A percentile compares a stretch with the other conserved stretches of the same genome.
Conservation (phyloP, 352 stramenopile species). For the Peronospora tabacina region DNA sequence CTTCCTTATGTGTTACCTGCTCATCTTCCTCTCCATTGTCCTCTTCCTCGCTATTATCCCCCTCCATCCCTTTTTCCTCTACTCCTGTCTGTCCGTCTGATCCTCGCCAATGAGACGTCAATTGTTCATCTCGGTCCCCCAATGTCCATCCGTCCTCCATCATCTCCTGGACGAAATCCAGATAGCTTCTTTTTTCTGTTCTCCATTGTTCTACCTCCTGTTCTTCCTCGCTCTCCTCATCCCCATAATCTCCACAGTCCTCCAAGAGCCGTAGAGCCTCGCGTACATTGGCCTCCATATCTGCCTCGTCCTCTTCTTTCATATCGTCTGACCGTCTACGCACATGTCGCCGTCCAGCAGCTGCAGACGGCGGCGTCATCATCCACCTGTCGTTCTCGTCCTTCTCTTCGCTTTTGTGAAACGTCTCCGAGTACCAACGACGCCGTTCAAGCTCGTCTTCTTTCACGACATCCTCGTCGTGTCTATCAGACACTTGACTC, state of each 20-base stretch:
- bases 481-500: not conserved
- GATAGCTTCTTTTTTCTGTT: constrained; percentile 15
- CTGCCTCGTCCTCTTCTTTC: constrained; percentile 25
- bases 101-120: constrained; percentile 6
- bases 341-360: constrained; percentile 6
- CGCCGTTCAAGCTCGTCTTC: constrained; percentile 2
- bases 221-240: constrained; percentile 13
- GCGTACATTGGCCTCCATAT: constrained; percentile 46
- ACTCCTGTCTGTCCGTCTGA: constrained; percentile 2
- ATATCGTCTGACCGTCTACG: constrained; percentile 7
- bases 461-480: not conserved
- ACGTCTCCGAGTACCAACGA: constrained; percentile 15
- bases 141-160: constrained; percentile 33
- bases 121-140: constrained; percentile 11
- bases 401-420: constrained; percentile 26
- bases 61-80: constrained; percentile 10
- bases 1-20: constrained; percentile 6
- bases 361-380: constrained; percentile 16
- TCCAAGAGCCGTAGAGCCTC: constrained; percentile 48
- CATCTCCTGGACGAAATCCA: constrained; percentile 49
- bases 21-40: constrained; percentile 1
- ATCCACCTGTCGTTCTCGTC: constrained; percentile 30
- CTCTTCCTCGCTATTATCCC: constrained; percentile 12
- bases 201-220: constrained; percentile 8
- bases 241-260: constrained; percentile 18